phyloP scores from a whole-genome alignment of 257 asterid species.

The Solanum commersonii region DNA sequence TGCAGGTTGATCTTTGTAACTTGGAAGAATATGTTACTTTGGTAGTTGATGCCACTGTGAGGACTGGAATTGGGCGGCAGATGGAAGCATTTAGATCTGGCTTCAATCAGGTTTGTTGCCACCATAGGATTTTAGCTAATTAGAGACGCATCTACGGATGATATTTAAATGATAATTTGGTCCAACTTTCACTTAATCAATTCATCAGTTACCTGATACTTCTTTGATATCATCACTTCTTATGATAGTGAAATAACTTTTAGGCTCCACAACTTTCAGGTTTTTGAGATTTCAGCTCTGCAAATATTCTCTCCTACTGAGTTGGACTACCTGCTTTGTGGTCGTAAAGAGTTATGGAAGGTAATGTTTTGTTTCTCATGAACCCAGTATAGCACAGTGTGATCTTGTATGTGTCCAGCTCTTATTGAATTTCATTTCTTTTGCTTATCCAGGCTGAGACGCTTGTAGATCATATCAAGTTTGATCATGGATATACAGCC shows the following conservation, averaged over 20 bases:
- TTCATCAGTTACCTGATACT: neutral
- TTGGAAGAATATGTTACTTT: slow-evolving; percentile 78
- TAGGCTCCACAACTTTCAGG: slow-evolving; percentile 28
- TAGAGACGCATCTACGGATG: neutral
- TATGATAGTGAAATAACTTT: neutral
- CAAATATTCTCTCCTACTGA: slow-evolving; percentile 90
- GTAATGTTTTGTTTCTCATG: slow-evolving; percentile 23
- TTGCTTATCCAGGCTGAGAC: slow-evolving; percentile 63
- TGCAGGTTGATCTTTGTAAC: slow-evolving; percentile 65
- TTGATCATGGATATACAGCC: slow-evolving; percentile 97
- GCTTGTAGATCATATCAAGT: slow-evolving; percentile 86
- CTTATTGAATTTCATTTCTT: neutral
- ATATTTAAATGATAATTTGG: neutral
- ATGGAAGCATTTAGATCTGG: slow-evolving; percentile 95
- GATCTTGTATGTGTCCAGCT: neutral
- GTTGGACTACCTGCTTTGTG: slow-evolving; percentile 93
- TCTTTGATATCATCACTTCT: neutral
- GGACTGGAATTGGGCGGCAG: slow-evolving; percentile 71
- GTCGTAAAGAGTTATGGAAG: slow-evolving; percentile 98
- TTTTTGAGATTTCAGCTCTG: slow-evolving; percentile 72
- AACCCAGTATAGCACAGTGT: neutral
- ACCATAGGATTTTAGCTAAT: neutral
- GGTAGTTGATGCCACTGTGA: slow-evolving; percentile 85
- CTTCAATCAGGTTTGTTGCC: slow-evolving; percentile 66
- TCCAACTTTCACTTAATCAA: neutral